Base-by-base conservation (phyloP, 768 basidiomycete species). In the Auricularia cornea region DNA sequence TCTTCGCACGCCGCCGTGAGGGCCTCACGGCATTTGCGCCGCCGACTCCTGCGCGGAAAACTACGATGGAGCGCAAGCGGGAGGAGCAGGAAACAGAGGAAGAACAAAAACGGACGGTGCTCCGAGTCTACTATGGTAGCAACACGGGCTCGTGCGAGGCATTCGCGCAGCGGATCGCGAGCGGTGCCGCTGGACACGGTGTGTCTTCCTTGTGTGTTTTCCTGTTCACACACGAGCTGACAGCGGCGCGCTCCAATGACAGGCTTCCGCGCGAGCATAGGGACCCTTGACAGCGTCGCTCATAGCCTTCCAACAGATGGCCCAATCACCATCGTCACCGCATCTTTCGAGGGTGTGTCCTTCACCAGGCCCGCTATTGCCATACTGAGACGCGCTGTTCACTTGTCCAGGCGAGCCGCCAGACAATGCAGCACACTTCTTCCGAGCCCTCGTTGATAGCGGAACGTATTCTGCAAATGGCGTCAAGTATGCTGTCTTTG, bases 131-230 rank as follows among this genome's bases (percentile, higher is more conserved):
- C 31, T 80, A 78, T 67, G 78, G 80, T 2, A 79, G 78, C 33
- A 83, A 83, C 70, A 76, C 79, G 8, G 81, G 81, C 14, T 79
- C 80, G 0, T 81, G 76, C 28, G 79, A 83, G 68, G 73, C 75
- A 30, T 81, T 83, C 62, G 80, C 81, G 18, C 77, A 79, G 69
- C 68, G 79, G 31, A 70, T 82, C 26, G 78, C 75, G 5, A 74
- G 71, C 44, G 76, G 74, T 52, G 79, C 78, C 2, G 62, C 70
- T 0, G 65, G 67, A 23, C 54, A 40, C 26, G n/a, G n/a, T n/a
- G n/a, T n/a, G n/a, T n/a, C n/a, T n/a, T n/a, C n/a, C n/a, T n/a
- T n/a, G n/a, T n/a, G n/a, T n/a, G n/a, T n/a, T n/a, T n/a, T n/a
- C n/a, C n/a, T n/a, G n/a, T n/a, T n/a, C n/a, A n/a, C n/a, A n/a